Percentiles rank a stretch among this genome's conserved stretches.
These are phyloP conservation scores for Orbilia blumenaviensis DNA, from an alignment of 2,329 filamentous ascomycete genomes.

Conservation along the genomic window DNA sequence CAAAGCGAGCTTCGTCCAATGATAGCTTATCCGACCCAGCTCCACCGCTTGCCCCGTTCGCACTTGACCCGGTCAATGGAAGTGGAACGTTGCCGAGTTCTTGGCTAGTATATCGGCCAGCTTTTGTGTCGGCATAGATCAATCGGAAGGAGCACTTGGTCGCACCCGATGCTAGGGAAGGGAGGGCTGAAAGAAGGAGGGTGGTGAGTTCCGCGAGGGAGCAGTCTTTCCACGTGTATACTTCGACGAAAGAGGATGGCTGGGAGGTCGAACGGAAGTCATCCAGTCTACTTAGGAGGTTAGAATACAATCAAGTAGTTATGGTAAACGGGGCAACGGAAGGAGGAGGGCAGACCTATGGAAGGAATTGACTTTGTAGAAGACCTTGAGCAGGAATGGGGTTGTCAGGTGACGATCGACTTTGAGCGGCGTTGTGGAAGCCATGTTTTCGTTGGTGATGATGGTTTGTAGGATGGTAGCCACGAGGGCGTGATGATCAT, in stretches of 20 bases:
- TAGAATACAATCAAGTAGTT: slow-evolving; percentile 58
- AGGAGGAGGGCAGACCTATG: slow-evolving; percentile 67
- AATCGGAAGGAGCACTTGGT: slow-evolving; percentile 88
- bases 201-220: slow-evolving; percentile 82
- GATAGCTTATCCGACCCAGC: slow-evolving; percentile 69
- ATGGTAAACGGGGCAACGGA: slow-evolving; percentile 59
- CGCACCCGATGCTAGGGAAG: slow-evolving; percentile 75
- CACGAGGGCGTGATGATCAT: slow-evolving; percentile 5
- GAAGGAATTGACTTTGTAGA: slow-evolving; percentile 78
- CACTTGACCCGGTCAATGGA: slow-evolving; percentile 64
- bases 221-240: slow-evolving; percentile 87
- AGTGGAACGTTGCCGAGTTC: slow-evolving; percentile 78
- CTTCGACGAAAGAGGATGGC: slow-evolving; percentile 74
- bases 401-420: slow-evolving; percentile 76
- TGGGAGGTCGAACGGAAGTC: slow-evolving; percentile 71
- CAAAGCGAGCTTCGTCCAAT: slow-evolving; percentile 78
- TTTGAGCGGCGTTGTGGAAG: slow-evolving; percentile 59
- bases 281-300: slow-evolving; percentile 68
- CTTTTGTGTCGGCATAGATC: slow-evolving; percentile 78
- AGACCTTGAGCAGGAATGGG: slow-evolving; percentile 85
- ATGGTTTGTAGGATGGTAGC: neutral
- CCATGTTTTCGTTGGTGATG: slow-evolving; percentile 16
- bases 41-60: slow-evolving; percentile 65
- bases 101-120: slow-evolving; percentile 74
- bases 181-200: slow-evolving; percentile 75